Evolutionary conservation across 164 flowering plant species (phyloP).

Genomic region (Vitis amurensis): DNA sequence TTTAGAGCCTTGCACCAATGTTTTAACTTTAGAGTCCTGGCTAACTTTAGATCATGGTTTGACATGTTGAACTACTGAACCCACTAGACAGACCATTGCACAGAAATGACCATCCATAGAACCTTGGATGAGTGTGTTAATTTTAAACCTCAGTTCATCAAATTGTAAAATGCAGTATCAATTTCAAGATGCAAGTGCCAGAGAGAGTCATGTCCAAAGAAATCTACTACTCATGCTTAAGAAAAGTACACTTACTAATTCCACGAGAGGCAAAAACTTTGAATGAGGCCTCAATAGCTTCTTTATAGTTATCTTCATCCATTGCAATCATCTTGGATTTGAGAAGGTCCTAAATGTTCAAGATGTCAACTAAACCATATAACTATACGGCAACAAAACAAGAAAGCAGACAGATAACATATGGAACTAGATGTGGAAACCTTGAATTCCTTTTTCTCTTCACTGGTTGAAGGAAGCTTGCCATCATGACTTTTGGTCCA

Average conservation of each 20-base stretch:
- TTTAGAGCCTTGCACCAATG: neutral
- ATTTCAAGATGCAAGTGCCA: neutral
- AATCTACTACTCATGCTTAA: neutral
- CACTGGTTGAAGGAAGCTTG: slow-evolving; percentile 77
- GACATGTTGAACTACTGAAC: too few species aligned
- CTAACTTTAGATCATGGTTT: neutral
- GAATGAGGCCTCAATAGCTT: slow-evolving; percentile 92
- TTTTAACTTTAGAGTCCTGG: neutral
- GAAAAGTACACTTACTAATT: slow-evolving; percentile 61
- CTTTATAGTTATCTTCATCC: slow-evolving; percentile 97
- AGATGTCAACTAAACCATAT: slow-evolving; percentile 17
- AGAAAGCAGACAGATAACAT: slow-evolving; percentile 1
- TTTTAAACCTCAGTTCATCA: neutral
- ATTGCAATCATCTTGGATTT: slow-evolving; percentile 63
- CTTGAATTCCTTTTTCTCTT: slow-evolving; percentile 92
- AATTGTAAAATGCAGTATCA: neutral
- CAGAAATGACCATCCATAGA: too few species aligned
- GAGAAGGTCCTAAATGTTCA: slow-evolving; percentile 62
- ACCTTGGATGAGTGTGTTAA: too few species aligned
- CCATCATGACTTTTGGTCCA: slow-evolving; percentile 79
- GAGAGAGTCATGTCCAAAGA: neutral
- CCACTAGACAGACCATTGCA: too few species aligned
- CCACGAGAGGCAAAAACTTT: slow-evolving; percentile 84
- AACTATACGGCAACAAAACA: neutral
- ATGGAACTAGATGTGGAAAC: slow-evolving; percentile 36